Evolutionary conservation across 345 rosid species (phyloP).

Genomic region (Arabis hirsuta): DNA sequence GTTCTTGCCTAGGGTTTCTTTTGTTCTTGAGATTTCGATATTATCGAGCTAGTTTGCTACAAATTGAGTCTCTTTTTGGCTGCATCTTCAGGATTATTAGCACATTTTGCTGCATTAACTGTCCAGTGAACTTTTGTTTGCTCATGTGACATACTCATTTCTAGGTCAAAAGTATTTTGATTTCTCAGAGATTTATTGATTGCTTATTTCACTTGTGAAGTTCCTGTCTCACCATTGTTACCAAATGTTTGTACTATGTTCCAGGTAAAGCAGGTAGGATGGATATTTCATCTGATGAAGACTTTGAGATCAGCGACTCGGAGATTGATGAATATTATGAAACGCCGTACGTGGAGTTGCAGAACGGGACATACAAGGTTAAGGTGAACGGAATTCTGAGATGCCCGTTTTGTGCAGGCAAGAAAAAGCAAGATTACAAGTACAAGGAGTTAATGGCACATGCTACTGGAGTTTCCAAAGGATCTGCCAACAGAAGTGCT

Average conservation of each 20-base stretch:
- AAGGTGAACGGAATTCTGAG: constrained; percentile 64
- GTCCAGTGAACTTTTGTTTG: constrained; percentile 7
- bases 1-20: constrained; percentile 19
- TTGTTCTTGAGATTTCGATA: not conserved
- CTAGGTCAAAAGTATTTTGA: not conserved
- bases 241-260: constrained; percentile 1
- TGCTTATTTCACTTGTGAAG: not conserved
- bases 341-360: constrained; percentile 58
- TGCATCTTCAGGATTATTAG: not conserved
- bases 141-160: constrained; percentile 5
- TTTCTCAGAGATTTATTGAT: not conserved
- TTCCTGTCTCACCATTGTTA: not conserved
- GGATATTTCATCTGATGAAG: constrained; percentile 69
- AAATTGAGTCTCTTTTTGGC: not conserved
- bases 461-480: constrained; percentile 83
- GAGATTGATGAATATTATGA: constrained; percentile 64
- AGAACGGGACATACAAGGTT: constrained; percentile 60
- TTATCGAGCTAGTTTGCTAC: not conserved
- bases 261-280: constrained; percentile 45
- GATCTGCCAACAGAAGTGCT: constrained; percentile 73
- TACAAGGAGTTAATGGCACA: constrained; percentile 78
- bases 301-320: constrained; percentile 75
- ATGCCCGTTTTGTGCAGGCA: constrained; percentile 86
- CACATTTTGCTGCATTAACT: constrained; percentile 16
- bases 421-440: constrained; percentile 88